Evolutionary conservation across 441 rosid genomes (phyloP), one percentile per base, ranked within the genome.

Genomic region (Manihot esculenta): DNA sequence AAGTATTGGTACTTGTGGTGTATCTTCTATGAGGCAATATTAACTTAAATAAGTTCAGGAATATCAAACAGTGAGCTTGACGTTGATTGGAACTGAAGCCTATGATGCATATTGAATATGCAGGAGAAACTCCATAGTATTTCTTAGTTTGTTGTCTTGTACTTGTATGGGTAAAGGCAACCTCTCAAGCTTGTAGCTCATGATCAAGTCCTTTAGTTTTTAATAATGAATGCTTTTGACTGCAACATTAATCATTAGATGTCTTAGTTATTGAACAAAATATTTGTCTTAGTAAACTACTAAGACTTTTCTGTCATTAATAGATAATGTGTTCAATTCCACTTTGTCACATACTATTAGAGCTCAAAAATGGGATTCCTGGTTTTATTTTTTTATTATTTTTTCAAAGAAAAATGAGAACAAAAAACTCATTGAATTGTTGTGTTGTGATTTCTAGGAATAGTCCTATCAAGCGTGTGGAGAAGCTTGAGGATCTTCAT

Each of bases 401-500:
- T 57, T 24, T 57, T 27, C 1, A 23, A 0, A 15, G 15, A 3
- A 17, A 4, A 51, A 50, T 8, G 42, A 38, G 38, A 38, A 30
- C 1, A 5, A 38, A 38, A 38, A 38, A 38, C 13, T 58, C 33
- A 48, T 47, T 68, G 9, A 51, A 59, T 64, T 66, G n/a, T 26
- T 67, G 42, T 70, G 42, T 24, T 49, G 58, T 79, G 71, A 14
- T 63, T 64, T 78, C 58, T 80, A 89, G 94, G 64, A 80, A 79
- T 50, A 49, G 74, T 85, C 58, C 77, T 42, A 74, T 68, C 75
- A 82, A 79, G 74, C 91, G 72, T 47, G 62, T 82, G 56, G 91
- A 86, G 72, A 86, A 79, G 77, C 79, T 91, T 57, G 94, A 86
- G 78, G 98, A 91, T 83, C 81, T 95, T 76, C 77, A 58, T 63